Base-by-base conservation (phyloP, 495 filamentous ascomycete genomes). In the Penicillium crystallinum region DNA sequence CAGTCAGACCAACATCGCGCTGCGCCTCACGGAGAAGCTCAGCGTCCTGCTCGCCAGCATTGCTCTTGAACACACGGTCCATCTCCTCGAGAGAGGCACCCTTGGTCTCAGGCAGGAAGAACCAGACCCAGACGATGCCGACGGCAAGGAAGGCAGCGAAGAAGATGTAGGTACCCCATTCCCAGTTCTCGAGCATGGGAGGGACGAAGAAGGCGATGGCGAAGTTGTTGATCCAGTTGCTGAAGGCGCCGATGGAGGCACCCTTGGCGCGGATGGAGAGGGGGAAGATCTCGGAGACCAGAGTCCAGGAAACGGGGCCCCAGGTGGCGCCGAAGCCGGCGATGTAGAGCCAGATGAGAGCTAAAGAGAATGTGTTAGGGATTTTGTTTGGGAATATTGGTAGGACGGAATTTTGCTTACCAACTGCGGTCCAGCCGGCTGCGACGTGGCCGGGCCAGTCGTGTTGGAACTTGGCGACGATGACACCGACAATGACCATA, bases 41-140 rank as follows among this genome's bases (percentile, higher is more conserved):
- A 8, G 65, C 62, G 53, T 76, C 73, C 21, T 58, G 56, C 36
- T 65, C 63, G 2, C 68, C 70, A 31, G 65, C 68, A 8, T 67
- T 59, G 39, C 69, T 74, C 4, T 53, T 59, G 53, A 78, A 78
- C 0, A 78, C 71, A 2, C 69, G 69, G 56, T 75, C 71, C 59
- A 88, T 77, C 64, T 88, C 86, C 66, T 90, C 86, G 14, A 88
- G 76, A 2, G 77, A 80, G 61, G 87, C 84, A 30, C 79, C 75
- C 52, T 79, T 83, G 3, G 85, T 88, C 56, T 80, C 76, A 14
- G 73, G 74, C 7, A 78, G 61, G 56, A 75, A 75, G 58, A 74
- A 66, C 52, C 64, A 78, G n/a, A 76, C 68, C 60, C 73, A 77
- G 5, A 66, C 49, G 19, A 71, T 69, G 10, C 72, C 66, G 9